Evolutionary conservation across 2,329 filamentous ascomycete genomes (phyloP), one percentile per base, ranked within the genome.

Genomic region (Thielaviopsis cerberus): DNA sequence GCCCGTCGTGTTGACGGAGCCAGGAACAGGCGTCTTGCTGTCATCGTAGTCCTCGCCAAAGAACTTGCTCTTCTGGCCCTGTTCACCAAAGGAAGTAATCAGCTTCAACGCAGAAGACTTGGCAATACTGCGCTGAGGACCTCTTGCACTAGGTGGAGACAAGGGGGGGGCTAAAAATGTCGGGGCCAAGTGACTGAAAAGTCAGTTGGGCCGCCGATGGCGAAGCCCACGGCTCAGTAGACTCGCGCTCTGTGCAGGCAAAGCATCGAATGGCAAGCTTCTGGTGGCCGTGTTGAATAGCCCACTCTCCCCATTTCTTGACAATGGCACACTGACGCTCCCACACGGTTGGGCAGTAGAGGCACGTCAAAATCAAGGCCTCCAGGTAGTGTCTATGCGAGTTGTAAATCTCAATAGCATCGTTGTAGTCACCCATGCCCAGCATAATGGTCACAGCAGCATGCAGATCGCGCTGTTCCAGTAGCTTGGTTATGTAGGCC

Each of bases 371-470:
- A 15, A 98, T 79, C 30, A 97, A 76, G 1, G 92, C 91, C 71
- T 98, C 92, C 84, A 98, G 86, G 68, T 85, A 94, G 65, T 84
- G 83, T 68, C 85, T 88, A 63, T 92, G 88, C 11, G 90, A 95
- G 30, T 95, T 81, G 65, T 98, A 98, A 27, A 96, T 85, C 69
- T 98, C 92, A 61, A 98, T 90, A 0, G 92, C 92, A 68, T 98
- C 91, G 63, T 94, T 91, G 64, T 87, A 77, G 66, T 97, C 91
- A 1, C 90, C 90, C 70, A 98, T 82, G 15, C 90, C 89, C 34
- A 98, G 81, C 69, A 98, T 81, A 62, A 97, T 91, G 0, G 91
- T 91, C 20, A 89, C 90, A 4, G 92, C 89, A 0, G 88, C 88
- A 67, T 98, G 90, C 1, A 96, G 75, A 65, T 98, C 92, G 26